A percentile compares a stretch with the other conserved stretches of the same genome.
phyloP scores from a whole-genome alignment of 2,329 filamentous ascomycete species.

The Metarhizium brunneum region DNA sequence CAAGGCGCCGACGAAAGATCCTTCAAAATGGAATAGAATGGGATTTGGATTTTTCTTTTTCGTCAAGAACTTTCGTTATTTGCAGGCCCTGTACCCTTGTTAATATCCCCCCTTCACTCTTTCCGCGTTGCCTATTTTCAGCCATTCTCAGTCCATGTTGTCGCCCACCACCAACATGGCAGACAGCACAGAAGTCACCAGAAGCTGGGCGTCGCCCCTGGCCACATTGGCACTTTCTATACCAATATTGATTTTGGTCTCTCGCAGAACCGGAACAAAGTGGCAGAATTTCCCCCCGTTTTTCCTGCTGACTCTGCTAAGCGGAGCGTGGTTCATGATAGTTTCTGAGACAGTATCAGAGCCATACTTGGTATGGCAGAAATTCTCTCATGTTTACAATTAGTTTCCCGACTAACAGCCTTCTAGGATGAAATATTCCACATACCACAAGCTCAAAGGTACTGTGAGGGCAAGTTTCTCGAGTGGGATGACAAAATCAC shows the following conservation, averaged over 20 bases:
- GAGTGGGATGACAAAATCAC: slow-evolving; percentile 97
- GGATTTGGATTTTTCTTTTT: too few species aligned
- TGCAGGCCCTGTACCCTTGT: not conserved
- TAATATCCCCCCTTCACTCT: not conserved
- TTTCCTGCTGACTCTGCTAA: slow-evolving; percentile 9
- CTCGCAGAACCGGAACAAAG: not conserved
- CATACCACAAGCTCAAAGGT: slow-evolving; percentile 81
- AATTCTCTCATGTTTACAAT: not conserved
- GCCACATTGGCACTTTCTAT: slow-evolving; percentile 3
- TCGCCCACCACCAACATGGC: slow-evolving; percentile 1
- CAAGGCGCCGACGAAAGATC: not conserved
- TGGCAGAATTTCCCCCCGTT: not conserved
- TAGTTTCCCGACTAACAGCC: slow-evolving; percentile 7
- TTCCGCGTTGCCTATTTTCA: not conserved
- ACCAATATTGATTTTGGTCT: slow-evolving; percentile 4
- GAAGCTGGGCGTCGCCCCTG: not conserved
- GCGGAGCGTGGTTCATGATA: slow-evolving; percentile 12
- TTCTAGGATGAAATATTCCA: slow-evolving; percentile 76
- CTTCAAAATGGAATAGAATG: not conserved
- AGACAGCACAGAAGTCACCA: not conserved
- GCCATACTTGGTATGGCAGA: slow-evolving; percentile 43
- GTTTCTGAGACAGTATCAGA: slow-evolving; percentile 32
- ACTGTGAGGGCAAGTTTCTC: slow-evolving; percentile 63
- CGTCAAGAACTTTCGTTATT: not conserved
- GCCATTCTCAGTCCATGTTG: not conserved